Base-by-base conservation (phyloP, 179 eudicot genomes). In the Beta corolliflora region DNA sequence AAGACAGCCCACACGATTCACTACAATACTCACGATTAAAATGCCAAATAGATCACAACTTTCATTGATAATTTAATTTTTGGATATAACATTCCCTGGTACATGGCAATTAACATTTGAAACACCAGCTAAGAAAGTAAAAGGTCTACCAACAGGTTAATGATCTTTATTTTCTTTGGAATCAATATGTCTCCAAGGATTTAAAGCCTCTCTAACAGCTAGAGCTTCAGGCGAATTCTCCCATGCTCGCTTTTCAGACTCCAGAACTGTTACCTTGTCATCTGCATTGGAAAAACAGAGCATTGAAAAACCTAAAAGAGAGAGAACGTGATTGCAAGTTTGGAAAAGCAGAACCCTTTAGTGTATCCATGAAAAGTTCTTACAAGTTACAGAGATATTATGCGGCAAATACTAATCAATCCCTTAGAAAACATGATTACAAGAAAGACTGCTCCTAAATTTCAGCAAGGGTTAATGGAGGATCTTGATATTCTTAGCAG, bases 171-270 rank as follows among this genome's bases (percentile, higher is more conserved):
- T 83, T 48, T 80, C 78, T 78, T 87, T 79, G 50, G 88, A 48
- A 71, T 94, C 94, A n/a, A 78, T 85, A 78, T 86, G 82, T 54
- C 91, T 88, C 97, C 97, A 94, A 11, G 98, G 98, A 89, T 94
- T 94, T 61, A 93, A 91, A 79, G 95, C 97, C 63, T 94, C 95
- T 86, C 93, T 88, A 65, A 89, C 78, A 76, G 97, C 94, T 80
- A 89, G 91, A 81, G 97, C 98, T 89, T 94, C 98, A 15, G 92
- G 90, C 58, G 94, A 89, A 81, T 25, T 93, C 80, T 94, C 98
- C 92, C 92, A 93, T 16, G 91, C 97, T 79, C 91, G 91, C 89
- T 93, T 94, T 82, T 94, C 97, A 0, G 96, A 83, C 82, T 94
- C 98, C 83, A 93, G 69, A 78, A 84, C 98, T 45, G 98, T 90